A percentile compares a stretch with the other conserved stretches of the same genome.
These are phyloP conservation scores for Choricystis sp. DNA, from an alignment of 139 green algal species.

Conservation along the genomic window DNA sequence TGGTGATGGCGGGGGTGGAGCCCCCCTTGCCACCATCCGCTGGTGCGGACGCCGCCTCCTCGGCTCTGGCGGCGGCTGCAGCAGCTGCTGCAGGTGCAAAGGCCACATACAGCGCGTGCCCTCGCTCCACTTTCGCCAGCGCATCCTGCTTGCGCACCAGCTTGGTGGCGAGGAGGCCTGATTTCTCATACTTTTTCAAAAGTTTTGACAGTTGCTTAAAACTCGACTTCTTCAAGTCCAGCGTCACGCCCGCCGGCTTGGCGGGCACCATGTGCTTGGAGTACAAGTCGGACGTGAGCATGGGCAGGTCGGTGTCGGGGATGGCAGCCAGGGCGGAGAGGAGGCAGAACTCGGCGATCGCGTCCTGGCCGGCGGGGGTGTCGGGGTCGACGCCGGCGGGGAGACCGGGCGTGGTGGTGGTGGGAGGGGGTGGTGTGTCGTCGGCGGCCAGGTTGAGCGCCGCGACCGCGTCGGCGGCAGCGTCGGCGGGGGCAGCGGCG, in stretches of 20 bases:
- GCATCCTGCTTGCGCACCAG: constrained; percentile 17
- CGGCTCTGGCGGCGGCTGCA: neutral
- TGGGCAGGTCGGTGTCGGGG: constrained; percentile 7
- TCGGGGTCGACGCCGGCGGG: neutral
- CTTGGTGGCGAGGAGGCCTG: constrained; percentile 7
- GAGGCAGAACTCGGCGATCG: constrained; percentile 7
- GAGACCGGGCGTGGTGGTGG: too few species aligned
- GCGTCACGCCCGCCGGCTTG: constrained; percentile 5
- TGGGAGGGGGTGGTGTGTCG: too few species aligned
- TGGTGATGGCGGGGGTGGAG: neutral
- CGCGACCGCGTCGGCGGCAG: too few species aligned
- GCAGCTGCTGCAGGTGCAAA: neutral
- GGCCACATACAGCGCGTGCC: constrained; percentile 11
- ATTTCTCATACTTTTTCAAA: constrained; percentile 14
- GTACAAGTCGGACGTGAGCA: constrained; percentile 12
- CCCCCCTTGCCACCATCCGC: neutral
- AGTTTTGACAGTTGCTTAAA: constrained; percentile 24
- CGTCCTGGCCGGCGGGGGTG: constrained; percentile 2
- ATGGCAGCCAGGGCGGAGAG: constrained; percentile 5
- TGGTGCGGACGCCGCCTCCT: neutral
- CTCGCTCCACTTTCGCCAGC: constrained; percentile 7
- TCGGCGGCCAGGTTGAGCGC: too few species aligned
- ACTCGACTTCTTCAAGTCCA: constrained; percentile 17
- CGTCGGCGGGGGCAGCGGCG: neutral
- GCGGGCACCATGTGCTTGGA: constrained; percentile 8